Evolutionary conservation across 345 rosid species (phyloP), one percentile per base, ranked within the genome.

Genomic region (Sisymbrium irio): DNA sequence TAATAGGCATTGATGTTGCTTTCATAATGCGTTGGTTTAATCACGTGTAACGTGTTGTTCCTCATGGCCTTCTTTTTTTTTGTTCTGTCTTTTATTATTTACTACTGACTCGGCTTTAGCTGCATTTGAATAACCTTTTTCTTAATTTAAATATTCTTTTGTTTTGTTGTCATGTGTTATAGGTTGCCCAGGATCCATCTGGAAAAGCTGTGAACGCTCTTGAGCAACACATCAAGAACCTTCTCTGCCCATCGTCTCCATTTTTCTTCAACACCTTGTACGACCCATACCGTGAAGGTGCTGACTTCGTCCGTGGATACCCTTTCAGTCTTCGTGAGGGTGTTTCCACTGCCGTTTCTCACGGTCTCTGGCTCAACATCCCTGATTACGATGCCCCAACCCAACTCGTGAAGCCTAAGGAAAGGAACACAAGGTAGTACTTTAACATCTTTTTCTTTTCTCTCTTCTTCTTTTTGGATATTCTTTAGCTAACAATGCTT

Each of bases 321-420:
- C 97, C 97, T 11, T 92, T 92, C 82, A 89, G 97, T 79, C 93
- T 92, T 41, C 93, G 97, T 15, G 97, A 89, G 77, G 97, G 97
- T 84, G 93, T 78, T 32, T 78, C 85, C 32, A 92, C 97, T 7
- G 96, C 97, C 62, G 89, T 86, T 2, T 92, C 97, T 7, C 97
- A 92, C 69, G 97, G 97, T 18, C 90, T 92, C 54, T 92, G 97
- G 97, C 97, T 92, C 68, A 92, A 92, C 88, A 92, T 92, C 67
- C 97, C 96, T 25, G 96, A 92, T 66, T 92, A 92, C 73, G 97
- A 92, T 80, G 97, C 97, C 33, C 97, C 97, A 0, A 92, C 97
- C 35, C 97, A 92, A 76, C 96, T 92, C 50, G 97, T 92, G 67
- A 92, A 92, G 85, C 97, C 97, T 61, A 91, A 61, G 32, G 97